Evolutionary conservation across 306 rosid genomes (phyloP).

Genomic region (Gillenia trifoliata): DNA sequence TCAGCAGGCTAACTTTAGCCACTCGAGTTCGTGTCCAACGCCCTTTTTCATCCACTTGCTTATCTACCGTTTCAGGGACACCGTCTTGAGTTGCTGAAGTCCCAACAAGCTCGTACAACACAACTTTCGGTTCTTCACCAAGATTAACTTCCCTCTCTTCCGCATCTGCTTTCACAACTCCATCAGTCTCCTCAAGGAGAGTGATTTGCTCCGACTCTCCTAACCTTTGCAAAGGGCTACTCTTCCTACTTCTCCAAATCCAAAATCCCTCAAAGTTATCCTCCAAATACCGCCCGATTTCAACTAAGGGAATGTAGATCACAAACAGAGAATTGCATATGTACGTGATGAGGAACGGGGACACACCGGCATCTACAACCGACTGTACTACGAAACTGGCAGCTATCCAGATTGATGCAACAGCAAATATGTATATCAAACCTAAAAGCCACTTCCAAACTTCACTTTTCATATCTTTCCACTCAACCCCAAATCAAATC

Average conservation of each 20-base stretch:
- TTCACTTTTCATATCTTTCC: conserved; percentile 44
- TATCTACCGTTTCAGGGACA: conserved; percentile 24
- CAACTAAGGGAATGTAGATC: conserved; percentile 82
- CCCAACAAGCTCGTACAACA: conserved; percentile 10
- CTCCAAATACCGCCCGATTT: conserved; percentile 71
- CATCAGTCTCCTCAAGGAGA: conserved; percentile 52
- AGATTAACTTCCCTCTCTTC: conserved; percentile 31
- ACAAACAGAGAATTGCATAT: conserved; percentile 89
- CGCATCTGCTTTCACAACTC: conserved; percentile 14
- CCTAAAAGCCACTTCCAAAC: conserved; percentile 79
- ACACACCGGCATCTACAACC: conserved; percentile 85
- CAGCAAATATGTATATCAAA: conserved; percentile 66
- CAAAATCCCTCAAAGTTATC: conserved; percentile 46
- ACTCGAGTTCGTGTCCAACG: conserved; percentile 82
- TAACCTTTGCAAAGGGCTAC: conserved; percentile 20
- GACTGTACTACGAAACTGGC: conserved; percentile 98
- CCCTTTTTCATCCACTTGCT: conserved; percentile 64
- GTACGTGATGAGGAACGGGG: conserved; percentile 89
- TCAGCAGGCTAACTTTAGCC: conserved; percentile 85
- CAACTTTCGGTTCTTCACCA: conserved; percentile 12
- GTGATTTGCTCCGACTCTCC: conserved; percentile 60
- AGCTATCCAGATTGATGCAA: conserved; percentile 96
- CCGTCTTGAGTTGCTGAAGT: conserved; percentile 15
- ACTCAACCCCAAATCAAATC: conserved; percentile 13
- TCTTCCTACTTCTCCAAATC: conserved; percentile 48